Evolutionary conservation across 2,329 filamentous ascomycete species (phyloP).

Genomic region (Alternaria alternata): DNA sequence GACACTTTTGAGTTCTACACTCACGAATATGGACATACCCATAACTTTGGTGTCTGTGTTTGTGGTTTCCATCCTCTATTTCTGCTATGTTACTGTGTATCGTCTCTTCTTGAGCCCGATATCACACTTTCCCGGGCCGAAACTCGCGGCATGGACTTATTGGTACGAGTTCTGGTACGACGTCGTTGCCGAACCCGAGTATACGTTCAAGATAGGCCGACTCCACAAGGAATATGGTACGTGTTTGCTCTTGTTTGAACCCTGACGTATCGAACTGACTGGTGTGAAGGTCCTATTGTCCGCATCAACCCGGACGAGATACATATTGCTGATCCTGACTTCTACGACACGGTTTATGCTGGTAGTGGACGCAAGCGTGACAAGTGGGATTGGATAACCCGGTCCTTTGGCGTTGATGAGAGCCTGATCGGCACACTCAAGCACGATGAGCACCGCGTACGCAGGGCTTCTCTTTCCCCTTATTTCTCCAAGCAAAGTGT

Average conservation of each 20-base stretch:
- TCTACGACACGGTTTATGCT: conserved; percentile 7
- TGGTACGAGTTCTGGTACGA: conserved; percentile 23
- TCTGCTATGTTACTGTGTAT: conserved; percentile 9
- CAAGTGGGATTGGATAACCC: conserved; percentile 1
- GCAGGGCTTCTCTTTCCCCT: conserved; percentile 29
- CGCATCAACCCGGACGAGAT: conserved; percentile 15
- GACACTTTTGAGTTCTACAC: neutral
- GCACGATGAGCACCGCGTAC: conserved; percentile 33
- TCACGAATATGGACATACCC: neutral
- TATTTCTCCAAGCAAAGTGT: conserved; percentile 33
- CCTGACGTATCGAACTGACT: neutral
- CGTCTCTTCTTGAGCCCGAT: conserved; percentile 18
- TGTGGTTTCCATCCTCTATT: neutral
- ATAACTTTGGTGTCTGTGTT: conserved; percentile 1
- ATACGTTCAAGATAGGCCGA: conserved; percentile 6
- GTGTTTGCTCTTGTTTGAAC: neutral
- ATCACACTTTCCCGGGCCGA: conserved; percentile 22
- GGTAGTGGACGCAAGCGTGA: neutral
- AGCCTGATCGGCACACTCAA: conserved; percentile 25
- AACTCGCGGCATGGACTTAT: conserved; percentile 21
- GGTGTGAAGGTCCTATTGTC: conserved; percentile 2
- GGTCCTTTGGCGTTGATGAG: conserved; percentile 16
- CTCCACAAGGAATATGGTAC: conserved; percentile 19
- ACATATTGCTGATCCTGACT: conserved; percentile 18
- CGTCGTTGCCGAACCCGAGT: conserved; percentile 17